Base-by-base conservation (phyloP, 441 rosid species). In the Erodium texanum region DNA sequence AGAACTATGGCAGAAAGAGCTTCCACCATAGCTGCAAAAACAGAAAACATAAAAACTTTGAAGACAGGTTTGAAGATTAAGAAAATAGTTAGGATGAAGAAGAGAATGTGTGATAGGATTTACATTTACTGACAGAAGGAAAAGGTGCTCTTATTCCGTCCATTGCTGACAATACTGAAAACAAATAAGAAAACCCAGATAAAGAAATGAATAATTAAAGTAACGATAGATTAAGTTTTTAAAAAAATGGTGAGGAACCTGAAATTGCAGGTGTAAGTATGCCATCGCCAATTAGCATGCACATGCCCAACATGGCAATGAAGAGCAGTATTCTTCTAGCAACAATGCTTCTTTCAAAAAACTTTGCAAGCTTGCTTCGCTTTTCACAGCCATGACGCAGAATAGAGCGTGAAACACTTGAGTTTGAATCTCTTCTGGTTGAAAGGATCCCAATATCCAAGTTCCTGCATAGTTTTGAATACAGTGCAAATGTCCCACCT, bases 201-300 rank as follows among this genome's bases (percentile, higher is more conserved):
- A 50, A 27, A 22, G 32, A 12, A 1, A 63, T 45, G 62, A 20
- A 12, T 23, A 29, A 24, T 14, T 9, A 45, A 15, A 59, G 24
- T 7, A 54, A 14, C 22, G 15, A 0, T 6, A 48, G 27, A 56
- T 19, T 56, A 56, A 54, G 59, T 16, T 52, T 16, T 52, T 16
- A 34, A 65, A 50, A 56, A 48, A 10, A 59, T 2, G 62, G 34
- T 0, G 52, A 75, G 78, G 77, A 71, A 84, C 93, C 89, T 68
- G 88, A 87, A 72, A 87, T 87, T 58, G 89, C 88, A 1, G 89
- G 89, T 5, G 88, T 87, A 58, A 85, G 93, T 64, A 87, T 84
- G 12, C 89, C 93, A 75, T 87, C 93, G 23, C 88, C 93, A 10
- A 87, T 87, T 50, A 87, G 75, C 93, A 85, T 87, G 77, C 93